Base-by-base conservation (phyloP, 2,329 filamentous ascomycete genomes). In the Hypoxylon sp. region DNA sequence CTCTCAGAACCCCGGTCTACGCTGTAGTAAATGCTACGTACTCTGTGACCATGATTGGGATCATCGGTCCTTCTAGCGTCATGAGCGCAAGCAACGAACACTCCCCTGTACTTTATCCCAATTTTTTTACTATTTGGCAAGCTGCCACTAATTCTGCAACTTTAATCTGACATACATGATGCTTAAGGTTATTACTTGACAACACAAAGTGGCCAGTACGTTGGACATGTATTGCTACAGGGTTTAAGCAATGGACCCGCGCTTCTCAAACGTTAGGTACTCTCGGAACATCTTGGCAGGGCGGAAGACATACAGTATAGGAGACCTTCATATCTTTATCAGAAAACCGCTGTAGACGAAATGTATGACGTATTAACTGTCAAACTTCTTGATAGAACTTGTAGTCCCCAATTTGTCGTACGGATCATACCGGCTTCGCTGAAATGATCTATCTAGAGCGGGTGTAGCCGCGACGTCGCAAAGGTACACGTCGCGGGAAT, bases 151-250 rank as follows among this genome's bases (percentile, higher is more conserved):
- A 17, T 33, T 39, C 46, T 54, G 51, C 62, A 65, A 55, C 62
- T 50, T 63, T 61, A 58, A 58, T 71, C 69, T 71, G 69, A 72
- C 70, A 69, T 72, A 68, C 70, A 71, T 70, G 65, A 63, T 63
- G 68, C 70, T 72, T 70, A 70, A 72, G 46, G 70, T 70, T 70
- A 70, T 68, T 70, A 65, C 29, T 55, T 42, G 44, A 14, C 31
- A 54, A 29, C 35, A n/a, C 44, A 42, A n/a, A 63, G 59, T 51
- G 53, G 44, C 24, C 62, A 71, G 66, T 58, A 52, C 31, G 22
- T 44, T 52, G 42, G 50, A 44, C 37, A 46, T 52, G 54, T 47
- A 24, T 24, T 53, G 13, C 39, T 53, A 46, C 53, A 35, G 35
- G 24, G 11, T 46, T 53, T 17, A 13, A 19, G 14, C 22, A 35